These are phyloP conservation scores for Ceratocystis lukuohia DNA, from an alignment of 2,329 filamentous ascomycete genomes.

Conservation along the genomic window DNA sequence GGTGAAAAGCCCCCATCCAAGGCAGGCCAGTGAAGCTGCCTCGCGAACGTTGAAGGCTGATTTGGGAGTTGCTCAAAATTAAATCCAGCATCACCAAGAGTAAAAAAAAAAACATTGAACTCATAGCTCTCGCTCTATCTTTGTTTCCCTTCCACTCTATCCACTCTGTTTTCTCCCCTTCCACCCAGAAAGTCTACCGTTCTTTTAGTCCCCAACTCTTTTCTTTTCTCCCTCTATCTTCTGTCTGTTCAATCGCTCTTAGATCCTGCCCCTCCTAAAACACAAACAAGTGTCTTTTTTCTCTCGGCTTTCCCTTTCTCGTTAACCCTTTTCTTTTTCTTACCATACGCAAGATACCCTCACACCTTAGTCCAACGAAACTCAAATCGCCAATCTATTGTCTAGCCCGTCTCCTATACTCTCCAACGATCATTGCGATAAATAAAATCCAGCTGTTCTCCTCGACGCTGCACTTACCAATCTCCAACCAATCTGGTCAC, in stretches of 20 bases:
- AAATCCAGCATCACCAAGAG: no score
- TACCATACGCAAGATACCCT: not conserved
- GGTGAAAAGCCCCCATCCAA: no score
- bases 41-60: no score
- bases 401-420: not conserved
- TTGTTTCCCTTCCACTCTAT: no score
- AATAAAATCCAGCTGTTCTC: not conserved
- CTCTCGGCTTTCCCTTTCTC: not conserved
- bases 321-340: not conserved
- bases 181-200: not conserved
- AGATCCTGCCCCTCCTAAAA: not conserved
- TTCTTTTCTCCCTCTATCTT: not conserved
- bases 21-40: no score
- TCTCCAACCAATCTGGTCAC: constrained; percentile 4
- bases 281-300: constrained; percentile 5
- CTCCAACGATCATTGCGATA: not conserved
- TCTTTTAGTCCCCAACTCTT: not conserved
- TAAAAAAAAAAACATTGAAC: no score
- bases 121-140: no score
- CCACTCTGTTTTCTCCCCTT: not conserved
- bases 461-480: not conserved
- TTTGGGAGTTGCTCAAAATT: no score
- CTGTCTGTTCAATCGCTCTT: not conserved
- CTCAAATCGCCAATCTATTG: not conserved
- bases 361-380: not conserved